Evolutionary conservation across 495 filamentous ascomycete genomes (phyloP), one percentile per base, ranked within the genome.

Genomic region (Aspergillus carlsbadensis): DNA sequence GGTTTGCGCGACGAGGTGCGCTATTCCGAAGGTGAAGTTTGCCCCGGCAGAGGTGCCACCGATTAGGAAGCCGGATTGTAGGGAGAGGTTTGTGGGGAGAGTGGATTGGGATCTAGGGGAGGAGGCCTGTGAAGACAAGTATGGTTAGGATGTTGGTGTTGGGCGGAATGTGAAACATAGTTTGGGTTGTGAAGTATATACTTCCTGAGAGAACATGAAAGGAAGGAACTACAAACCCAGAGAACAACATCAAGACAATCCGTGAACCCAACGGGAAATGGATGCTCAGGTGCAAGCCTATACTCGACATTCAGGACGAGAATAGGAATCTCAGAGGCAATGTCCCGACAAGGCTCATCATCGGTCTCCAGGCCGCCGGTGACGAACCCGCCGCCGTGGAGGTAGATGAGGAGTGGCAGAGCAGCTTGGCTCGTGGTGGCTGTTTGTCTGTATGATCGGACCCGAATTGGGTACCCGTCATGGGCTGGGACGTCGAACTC

Each of bases 241-340:
- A 37, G 42, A 2, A 65, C 35, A 33, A 70, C 75, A 67, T 82
- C 80, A 48, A 71, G 66, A 64, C 76, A 78, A 61, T 84, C 82
- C 47, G 82, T 68, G 17, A 73, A 65, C 1, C 65, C 74, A 14
- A 67, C 69, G 1, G 86, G 87, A 62, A 88, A 89, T 3, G 83
- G 76, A 55, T 83, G 61, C 64, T 89, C 84, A 2, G 88, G 87
- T 11, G 87, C 80, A 10, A 91, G 76, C 8, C 88, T 78, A 68
- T 92, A 91, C 7, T 85, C 79, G 3, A 88, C 80, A 39, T 77
- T 80, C 69, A 88, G 83, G 18, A 81, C 79, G 10, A 72, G 61
- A 8, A 77, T 33, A 20, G 40, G 46, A 21, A 56, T 70, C 48
- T 41, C 57, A 47, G 54, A 56, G 51, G 51, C 74, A 59, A 35